Base-by-base conservation (phyloP, 352 stramenopile species). In the Globisporangium cederbergense region DNA sequence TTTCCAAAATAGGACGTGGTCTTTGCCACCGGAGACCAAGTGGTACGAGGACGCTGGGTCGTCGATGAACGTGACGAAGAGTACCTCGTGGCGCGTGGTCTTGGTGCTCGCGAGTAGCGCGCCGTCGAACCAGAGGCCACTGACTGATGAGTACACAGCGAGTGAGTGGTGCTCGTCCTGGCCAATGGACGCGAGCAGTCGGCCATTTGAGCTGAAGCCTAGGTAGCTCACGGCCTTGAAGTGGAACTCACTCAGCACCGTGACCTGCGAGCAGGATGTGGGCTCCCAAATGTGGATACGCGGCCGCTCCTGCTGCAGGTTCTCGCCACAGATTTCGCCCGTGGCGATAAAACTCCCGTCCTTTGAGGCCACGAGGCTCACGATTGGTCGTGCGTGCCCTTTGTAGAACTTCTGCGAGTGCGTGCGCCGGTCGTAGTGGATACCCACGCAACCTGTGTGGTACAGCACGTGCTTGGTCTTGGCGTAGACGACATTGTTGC, bases 161-260 rank as follows among this genome's bases (percentile, higher is more conserved):
- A 95, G 49, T 22, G 81, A 90, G 60, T 95, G 86, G 56, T 85
- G 88, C 55, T 85, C 80, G 60, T 93, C 84, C 46, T 92, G 82
- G 10, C 84, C 84, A 32, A 93, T 64, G 3, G 81, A 76, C 25
- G 87, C 79, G 0, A 95, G 62, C 20, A 88, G 55, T 34, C 77
- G 78, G 2, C 73, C 67, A 1, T 68, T 72, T 14, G 65, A 47
- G 13, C 70, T 81, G 49, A 95, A 95, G 18, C 72, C 68, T 42
- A 95, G 50, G 64, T 88, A 83, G 9, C 75, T 87, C 57, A 90
- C 76, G 16, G 82, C 86, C 54, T 87, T 87, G 36, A 60, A 70
- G 53, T 95, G 84, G 47, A 91, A 92, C 28, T 72, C 72, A 47
- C 76, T 86, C 47, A 94, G 65, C 28, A 86, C 64, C 0, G 74